phyloP scores from a whole-genome alignment of 495 filamentous ascomycete genomes.

The Aspergillus coremiiformis region DNA sequence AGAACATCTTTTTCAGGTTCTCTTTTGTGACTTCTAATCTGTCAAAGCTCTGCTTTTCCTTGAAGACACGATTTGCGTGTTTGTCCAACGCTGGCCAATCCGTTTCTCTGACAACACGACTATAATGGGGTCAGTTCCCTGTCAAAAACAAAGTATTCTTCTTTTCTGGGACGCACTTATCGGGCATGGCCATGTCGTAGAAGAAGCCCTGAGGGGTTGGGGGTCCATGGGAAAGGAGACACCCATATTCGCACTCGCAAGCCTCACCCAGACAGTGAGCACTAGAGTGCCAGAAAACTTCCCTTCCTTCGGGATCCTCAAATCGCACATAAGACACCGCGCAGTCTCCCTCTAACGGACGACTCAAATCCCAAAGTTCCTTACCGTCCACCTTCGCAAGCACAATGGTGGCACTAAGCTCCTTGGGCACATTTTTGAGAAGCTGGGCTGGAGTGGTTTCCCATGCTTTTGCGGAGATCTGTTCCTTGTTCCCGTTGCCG shows the following conservation, averaged over 20 bases:
- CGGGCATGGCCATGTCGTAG: constrained; percentile 90
- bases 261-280: constrained; percentile 94
- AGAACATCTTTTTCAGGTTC: constrained; percentile 90
- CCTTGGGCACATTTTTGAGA: constrained; percentile 45
- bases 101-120: constrained; percentile 57
- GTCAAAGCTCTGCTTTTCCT: constrained; percentile 95
- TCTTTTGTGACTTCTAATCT: constrained; percentile 81
- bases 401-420: constrained; percentile 49
- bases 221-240: constrained; percentile 86
- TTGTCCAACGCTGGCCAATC: constrained; percentile 79
- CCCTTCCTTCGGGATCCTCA: constrained; percentile 71
- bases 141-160: background rate
- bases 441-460: constrained; percentile 49
- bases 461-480: constrained; percentile 43
- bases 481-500: constrained; percentile 37
- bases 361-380: constrained; percentile 83
- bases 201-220: constrained; percentile 93
- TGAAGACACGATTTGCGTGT: constrained; percentile 69
- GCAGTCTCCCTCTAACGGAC: constrained; percentile 72
- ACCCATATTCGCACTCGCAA: constrained; percentile 80
- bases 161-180: constrained; percentile 35
- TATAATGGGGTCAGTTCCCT: constrained; percentile 11
- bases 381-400: constrained; percentile 74
- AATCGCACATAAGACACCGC: constrained; percentile 76
- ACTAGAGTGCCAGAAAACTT: constrained; percentile 89